phyloP scores from a whole-genome alignment of 225 moss, liverwort and hornwort species.

The Lunularia cruciata region DNA sequence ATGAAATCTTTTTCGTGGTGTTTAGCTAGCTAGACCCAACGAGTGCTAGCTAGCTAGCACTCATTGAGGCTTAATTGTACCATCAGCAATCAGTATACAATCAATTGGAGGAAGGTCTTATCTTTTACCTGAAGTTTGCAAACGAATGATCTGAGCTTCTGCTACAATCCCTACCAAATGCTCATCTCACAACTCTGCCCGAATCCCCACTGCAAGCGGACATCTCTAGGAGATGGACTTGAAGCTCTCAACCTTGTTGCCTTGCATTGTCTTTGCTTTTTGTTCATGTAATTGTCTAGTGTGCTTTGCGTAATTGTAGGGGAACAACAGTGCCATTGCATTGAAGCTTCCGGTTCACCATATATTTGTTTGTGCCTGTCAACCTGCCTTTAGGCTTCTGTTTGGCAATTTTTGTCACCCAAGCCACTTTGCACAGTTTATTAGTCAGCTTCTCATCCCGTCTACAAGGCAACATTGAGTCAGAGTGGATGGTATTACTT shows the following conservation, averaged over 20 bases:
- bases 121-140: background rate
- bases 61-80: background rate
- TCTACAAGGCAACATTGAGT: background rate
- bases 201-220: conserved; percentile 99
- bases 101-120: background rate
- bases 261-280: conserved; percentile 14
- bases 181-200: conserved; percentile 86
- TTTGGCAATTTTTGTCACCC: background rate
- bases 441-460: background rate
- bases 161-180: conserved; percentile 40
- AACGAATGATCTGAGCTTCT: conserved; percentile 33
- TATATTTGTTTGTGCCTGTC: background rate
- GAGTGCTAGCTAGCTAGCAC: too few species aligned
- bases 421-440: background rate
- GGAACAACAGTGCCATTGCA: background rate
- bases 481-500: background rate
- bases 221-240: conserved; percentile 98
- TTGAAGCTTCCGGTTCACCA: conserved; percentile 6
- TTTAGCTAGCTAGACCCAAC: too few species aligned
- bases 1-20: too few species aligned
- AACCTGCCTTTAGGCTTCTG: background rate
- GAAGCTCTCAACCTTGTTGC: conserved; percentile 52
- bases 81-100: background rate
- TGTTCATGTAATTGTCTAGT: background rate
- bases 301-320: background rate